Evolutionary conservation across 169 alveolate genomes (phyloP).

Genomic region (Babesia bigemina): DNA sequence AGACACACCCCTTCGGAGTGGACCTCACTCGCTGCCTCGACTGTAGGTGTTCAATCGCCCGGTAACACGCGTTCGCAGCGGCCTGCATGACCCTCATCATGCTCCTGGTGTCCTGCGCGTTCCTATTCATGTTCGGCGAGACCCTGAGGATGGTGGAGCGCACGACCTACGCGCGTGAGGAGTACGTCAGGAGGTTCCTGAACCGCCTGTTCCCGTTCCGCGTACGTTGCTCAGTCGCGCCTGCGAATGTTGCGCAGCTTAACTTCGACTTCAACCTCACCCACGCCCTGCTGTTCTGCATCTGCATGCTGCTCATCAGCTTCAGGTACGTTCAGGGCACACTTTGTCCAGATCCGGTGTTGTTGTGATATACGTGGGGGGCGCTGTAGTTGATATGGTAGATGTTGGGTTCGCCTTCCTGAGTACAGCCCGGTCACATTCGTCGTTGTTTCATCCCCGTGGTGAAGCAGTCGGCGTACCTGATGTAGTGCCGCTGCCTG

Average conservation of each 20-base stretch:
- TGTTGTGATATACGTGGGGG: neutral
- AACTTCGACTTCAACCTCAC: slow-evolving; percentile 43
- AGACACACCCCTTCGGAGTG: slow-evolving; percentile 22
- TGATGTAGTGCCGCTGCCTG: too few species aligned
- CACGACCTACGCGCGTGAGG: slow-evolving; percentile 18
- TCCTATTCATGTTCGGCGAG: slow-evolving; percentile 69
- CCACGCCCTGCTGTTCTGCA: slow-evolving; percentile 29
- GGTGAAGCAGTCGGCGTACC: too few species aligned
- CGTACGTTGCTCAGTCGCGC: neutral
- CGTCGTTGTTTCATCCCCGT: too few species aligned
- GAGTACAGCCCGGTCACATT: too few species aligned
- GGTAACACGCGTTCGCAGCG: slow-evolving; percentile 13
- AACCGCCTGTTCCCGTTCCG: slow-evolving; percentile 61
- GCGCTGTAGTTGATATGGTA: too few species aligned
- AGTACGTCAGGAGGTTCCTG: slow-evolving; percentile 28
- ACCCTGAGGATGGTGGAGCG: slow-evolving; percentile 34
- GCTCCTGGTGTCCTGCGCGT: slow-evolving; percentile 46
- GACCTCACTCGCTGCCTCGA: slow-evolving; percentile 64
- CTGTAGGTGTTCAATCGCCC: slow-evolving; percentile 20
- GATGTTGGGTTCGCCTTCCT: too few species aligned
- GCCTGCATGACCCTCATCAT: slow-evolving; percentile 50
- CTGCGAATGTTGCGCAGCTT: neutral
- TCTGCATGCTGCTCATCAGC: slow-evolving; percentile 15
- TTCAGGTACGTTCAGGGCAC: slow-evolving; percentile 5
- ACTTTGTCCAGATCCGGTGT: neutral